A percentile compares a stretch with the other conserved stretches of the same genome.
Conservation (phyloP, 257 asterid species). For the Avicennia marina region DNA sequence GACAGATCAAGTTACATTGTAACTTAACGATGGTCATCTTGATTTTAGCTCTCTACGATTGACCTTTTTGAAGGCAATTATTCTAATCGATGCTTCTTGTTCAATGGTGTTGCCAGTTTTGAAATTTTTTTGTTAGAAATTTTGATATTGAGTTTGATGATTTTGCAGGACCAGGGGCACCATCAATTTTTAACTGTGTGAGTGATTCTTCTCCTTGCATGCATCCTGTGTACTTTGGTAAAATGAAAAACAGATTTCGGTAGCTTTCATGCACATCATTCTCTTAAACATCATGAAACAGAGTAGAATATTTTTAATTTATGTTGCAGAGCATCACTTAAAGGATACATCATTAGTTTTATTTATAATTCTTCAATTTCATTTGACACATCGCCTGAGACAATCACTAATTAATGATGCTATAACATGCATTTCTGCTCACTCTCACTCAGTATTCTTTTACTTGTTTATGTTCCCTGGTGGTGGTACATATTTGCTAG, state of each 20-base stretch:
- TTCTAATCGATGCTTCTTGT: background rate
- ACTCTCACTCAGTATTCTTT: background rate
- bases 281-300: no score
- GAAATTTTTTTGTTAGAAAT: background rate
- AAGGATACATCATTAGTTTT: background rate
- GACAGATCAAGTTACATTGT: background rate
- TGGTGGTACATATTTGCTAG: background rate
- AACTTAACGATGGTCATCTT: background rate
- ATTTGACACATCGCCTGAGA: background rate
- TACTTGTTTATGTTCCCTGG: background rate
- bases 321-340: background rate
- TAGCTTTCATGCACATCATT: background rate
- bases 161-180: slow-evolving; percentile 94
- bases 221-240: background rate
- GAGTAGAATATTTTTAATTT: no score
- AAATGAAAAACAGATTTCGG: background rate
- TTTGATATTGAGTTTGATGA: slow-evolving; percentile 6
- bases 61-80: background rate
- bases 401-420: background rate
- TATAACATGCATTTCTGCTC: background rate
- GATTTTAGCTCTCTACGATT: no score
- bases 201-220: slow-evolving; percentile 27
- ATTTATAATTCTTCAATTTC: background rate
- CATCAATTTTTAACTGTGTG: slow-evolving; percentile 75
- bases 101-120: background rate